Evolutionary conservation across 345 rosid species (phyloP).

Genomic region (Pelargonium nanum): DNA sequence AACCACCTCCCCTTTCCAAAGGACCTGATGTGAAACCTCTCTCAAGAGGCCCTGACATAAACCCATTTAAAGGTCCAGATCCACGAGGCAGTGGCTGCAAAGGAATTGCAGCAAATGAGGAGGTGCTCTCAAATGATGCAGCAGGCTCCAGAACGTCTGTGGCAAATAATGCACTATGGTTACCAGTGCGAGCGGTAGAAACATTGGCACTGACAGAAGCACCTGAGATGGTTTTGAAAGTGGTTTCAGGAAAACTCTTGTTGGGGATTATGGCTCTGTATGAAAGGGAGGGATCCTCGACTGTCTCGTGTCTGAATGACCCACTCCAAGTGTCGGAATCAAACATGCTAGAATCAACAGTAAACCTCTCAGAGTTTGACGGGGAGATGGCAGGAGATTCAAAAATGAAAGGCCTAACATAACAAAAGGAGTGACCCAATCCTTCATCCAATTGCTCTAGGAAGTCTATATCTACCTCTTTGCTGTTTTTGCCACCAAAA

Average conservation of each 20-base stretch:
- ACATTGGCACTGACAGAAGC: constrained; percentile 98
- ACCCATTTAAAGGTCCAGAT: constrained; percentile 78
- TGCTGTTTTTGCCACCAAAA: constrained; percentile 55
- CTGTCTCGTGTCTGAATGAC: constrained; percentile 63
- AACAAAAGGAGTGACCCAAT: constrained; percentile 95
- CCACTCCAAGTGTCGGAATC: constrained; percentile 87
- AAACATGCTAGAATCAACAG: constrained; percentile 84
- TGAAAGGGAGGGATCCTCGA: constrained; percentile 59
- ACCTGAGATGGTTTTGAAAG: constrained; percentile 89
- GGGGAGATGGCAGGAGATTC: constrained; percentile 94
- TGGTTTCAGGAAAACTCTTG: constrained; percentile 71
- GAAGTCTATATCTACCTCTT: constrained; percentile 60
- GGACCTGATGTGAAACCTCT: constrained; percentile 92
- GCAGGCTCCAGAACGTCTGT: constrained; percentile 80
- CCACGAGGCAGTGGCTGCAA: constrained; percentile 88
- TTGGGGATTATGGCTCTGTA: constrained; percentile 23
- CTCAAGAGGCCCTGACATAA: constrained; percentile 93
- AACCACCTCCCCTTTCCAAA: constrained; percentile 68
- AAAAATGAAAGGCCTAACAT: constrained; percentile 69
- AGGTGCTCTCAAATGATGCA: constrained; percentile 92
- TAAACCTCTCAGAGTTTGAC: constrained; percentile 84
- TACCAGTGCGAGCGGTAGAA: constrained; percentile 84
- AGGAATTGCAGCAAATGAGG: constrained; percentile 85
- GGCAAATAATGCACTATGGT: constrained; percentile 56
- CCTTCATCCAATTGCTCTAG: constrained; percentile 87